These are phyloP conservation scores for Mikania micrantha DNA, from an alignment of 129 eudicot genomes.

Conservation along the genomic window DNA sequence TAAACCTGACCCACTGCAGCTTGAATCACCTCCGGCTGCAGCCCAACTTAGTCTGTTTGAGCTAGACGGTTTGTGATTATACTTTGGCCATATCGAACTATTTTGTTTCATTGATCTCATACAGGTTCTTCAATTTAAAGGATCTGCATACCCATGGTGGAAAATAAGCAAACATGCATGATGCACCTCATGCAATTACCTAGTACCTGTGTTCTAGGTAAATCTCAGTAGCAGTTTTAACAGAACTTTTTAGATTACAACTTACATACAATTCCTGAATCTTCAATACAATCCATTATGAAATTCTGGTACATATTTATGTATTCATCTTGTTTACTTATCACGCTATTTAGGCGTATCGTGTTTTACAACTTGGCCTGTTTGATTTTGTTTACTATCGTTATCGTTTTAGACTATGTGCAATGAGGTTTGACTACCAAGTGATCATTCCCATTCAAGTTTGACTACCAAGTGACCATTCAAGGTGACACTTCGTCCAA, in stretches of 20 bases:
- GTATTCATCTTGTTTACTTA: not conserved
- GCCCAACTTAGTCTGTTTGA: conserved; percentile 63
- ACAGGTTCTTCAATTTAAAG: conserved; percentile 70
- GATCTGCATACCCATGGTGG: conserved; percentile 41
- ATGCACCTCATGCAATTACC: conserved; percentile 27
- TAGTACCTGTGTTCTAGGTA: conserved; percentile 23
- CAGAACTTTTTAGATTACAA: conserved; percentile 18
- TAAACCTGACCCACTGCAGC: conserved; percentile 53
- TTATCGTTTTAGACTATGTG: no score
- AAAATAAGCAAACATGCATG: conserved; percentile 30
- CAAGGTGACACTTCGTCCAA: no score
- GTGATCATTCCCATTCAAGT: no score
- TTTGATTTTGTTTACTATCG: not conserved
- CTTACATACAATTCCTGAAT: conserved; percentile 3
- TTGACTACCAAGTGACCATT: no score
- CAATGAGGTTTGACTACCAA: no score
- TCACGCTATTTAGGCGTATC: not conserved
- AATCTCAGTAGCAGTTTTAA: conserved; percentile 21
- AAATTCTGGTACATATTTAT: not conserved
- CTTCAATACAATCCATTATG: not conserved
- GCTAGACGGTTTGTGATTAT: conserved; percentile 82
- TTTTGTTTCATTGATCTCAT: conserved; percentile 62
- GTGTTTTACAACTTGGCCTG: not conserved
- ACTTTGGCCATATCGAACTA: conserved; percentile 40
- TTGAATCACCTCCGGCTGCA: conserved; percentile 54